Percentiles rank a stretch among this genome's conserved stretches.
phyloP scores from a whole-genome alignment of 1,284 basidiomycete genomes.

The Entoloma clypeatum region DNA sequence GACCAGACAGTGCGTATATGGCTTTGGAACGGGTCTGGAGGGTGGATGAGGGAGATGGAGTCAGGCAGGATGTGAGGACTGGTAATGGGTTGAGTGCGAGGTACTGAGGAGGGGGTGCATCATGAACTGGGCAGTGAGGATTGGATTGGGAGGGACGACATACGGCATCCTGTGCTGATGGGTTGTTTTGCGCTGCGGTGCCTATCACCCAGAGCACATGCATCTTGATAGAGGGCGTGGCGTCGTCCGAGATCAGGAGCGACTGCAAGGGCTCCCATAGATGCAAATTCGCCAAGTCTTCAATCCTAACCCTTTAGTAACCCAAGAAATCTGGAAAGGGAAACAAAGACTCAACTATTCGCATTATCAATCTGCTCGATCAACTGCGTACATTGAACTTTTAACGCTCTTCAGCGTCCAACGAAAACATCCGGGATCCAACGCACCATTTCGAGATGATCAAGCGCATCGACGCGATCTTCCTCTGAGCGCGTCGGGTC shows the following conservation, averaged over 20 bases:
- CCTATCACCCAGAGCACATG: conserved; percentile 90
- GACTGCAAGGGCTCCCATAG: conserved; percentile 84
- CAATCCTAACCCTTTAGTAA: neutral
- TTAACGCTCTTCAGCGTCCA: neutral
- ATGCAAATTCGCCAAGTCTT: conserved; percentile 79
- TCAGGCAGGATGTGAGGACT: conserved; percentile 61
- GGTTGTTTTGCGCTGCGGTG: conserved; percentile 95
- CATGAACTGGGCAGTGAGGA: conserved; percentile 9
- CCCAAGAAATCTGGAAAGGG: neutral
- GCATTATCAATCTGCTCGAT: conserved; percentile 96
- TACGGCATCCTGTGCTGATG: conserved; percentile 83
- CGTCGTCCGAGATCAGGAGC: conserved; percentile 54
- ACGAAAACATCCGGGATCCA: conserved; percentile 7
- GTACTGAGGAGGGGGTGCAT: conserved; percentile 49
- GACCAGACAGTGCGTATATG: conserved; percentile 81
- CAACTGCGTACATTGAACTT: conserved; percentile 46
- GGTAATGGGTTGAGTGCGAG: conserved; percentile 68
- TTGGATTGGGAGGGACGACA: conserved; percentile 28
- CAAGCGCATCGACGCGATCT: conserved; percentile 75
- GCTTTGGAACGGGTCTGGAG: conserved; percentile 71
- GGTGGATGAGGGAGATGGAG: conserved; percentile 44
- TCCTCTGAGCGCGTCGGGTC: conserved; percentile 62
- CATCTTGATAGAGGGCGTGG: conserved; percentile 61
- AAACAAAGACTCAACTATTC: conserved; percentile 55
- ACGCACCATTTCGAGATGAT: conserved; percentile 92